phyloP scores from a whole-genome alignment of 495 filamentous ascomycete genomes.

The Trichoderma gamsii region DNA sequence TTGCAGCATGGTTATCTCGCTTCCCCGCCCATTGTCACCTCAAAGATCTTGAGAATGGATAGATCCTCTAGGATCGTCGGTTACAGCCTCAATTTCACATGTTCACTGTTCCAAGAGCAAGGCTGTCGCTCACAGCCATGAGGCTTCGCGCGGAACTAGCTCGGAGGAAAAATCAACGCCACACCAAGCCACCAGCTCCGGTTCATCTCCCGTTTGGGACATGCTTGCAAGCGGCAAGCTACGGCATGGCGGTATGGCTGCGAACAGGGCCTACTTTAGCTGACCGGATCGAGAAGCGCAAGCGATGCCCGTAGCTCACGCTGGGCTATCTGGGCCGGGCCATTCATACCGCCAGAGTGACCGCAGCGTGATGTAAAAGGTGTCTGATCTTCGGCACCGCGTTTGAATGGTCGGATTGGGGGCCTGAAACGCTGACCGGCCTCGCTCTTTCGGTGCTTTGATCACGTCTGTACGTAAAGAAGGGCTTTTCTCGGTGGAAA shows the following conservation, averaged over 20 bases:
- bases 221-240: conserved; percentile 8
- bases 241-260: not conserved
- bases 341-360: conserved; percentile 7
- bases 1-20: conserved; percentile 9
- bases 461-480: not conserved
- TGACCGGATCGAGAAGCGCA: conserved; percentile 4
- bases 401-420: not conserved
- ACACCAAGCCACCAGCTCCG: not conserved
- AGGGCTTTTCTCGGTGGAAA: conserved; percentile 4
- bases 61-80: not conserved
- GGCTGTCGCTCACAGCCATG: not conserved
- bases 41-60: conserved; percentile 2
- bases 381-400: not conserved
- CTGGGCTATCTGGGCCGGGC: not conserved
- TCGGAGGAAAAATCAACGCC: not conserved
- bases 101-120: not conserved
- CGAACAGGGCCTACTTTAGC: not conserved
- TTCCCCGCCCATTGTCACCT: conserved; percentile 8
- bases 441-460: not conserved
- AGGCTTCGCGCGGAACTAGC: not conserved
- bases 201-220: not conserved
- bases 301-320: not conserved
- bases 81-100: not conserved
- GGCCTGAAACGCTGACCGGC: not conserved
- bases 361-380: not conserved